Conservation (phyloP, 257 asterid genomes). For the Salvia splendens region DNA sequence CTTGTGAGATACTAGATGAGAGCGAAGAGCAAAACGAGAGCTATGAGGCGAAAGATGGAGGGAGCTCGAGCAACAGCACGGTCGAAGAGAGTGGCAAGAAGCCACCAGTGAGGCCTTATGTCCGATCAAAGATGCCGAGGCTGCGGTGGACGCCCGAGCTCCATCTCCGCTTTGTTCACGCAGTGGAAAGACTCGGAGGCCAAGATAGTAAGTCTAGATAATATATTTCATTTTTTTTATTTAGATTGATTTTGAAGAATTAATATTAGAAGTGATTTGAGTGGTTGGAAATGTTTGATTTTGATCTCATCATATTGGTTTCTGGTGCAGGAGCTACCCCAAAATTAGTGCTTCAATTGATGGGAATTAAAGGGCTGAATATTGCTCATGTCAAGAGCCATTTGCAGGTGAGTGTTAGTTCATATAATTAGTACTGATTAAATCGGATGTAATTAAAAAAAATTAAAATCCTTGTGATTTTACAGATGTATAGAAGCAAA, state of each 20-base stretch:
- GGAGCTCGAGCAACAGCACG: conserved; percentile 80
- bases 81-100: conserved; percentile 69
- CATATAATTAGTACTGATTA: not conserved
- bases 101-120: conserved; percentile 70
- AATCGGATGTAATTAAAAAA: not conserved
- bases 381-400: conserved; percentile 97
- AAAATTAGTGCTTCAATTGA: conserved; percentile 70
- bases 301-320: conserved; percentile 13
- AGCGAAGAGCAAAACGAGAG: conserved; percentile 35
- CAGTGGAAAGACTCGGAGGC: conserved; percentile 90
- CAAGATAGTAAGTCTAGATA: conserved; percentile 60
- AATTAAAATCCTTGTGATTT: not conserved
- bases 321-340: conserved; percentile 83
- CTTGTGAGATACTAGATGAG: conserved; percentile 37
- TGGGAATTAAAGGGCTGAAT: conserved; percentile 79
- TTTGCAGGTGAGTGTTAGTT: conserved; percentile 55
- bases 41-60: conserved; percentile 53
- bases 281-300: not conserved
- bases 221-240: too few species aligned
- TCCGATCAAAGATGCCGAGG: conserved; percentile 83
- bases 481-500: conserved; percentile 85
- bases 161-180: conserved; percentile 68
- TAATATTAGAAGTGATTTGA: not conserved
- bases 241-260: not conserved
- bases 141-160: conserved; percentile 93